Percentiles rank a stretch among this genome's conserved stretches.
Evolutionary conservation across 192 early-diverging fungal genomes (phyloP).

Genomic region (Haplosporangium gracile): DNA sequence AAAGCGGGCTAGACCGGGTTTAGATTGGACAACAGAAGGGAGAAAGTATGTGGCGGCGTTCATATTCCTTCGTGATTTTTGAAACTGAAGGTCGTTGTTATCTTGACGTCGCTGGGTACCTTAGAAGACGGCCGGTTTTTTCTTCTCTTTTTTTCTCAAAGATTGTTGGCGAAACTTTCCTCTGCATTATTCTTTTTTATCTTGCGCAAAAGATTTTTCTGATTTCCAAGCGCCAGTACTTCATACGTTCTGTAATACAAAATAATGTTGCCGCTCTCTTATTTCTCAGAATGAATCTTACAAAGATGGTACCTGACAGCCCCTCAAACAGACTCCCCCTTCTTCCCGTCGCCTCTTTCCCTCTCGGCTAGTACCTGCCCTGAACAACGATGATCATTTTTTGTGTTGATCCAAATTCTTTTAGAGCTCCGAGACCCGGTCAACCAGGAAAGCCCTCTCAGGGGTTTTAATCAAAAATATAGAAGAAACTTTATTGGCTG

Average conservation of each 20-base stretch:
- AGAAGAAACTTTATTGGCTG: not conserved
- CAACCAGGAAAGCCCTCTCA: constrained; percentile 1
- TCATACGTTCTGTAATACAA: too few species aligned
- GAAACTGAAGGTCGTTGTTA: too few species aligned
- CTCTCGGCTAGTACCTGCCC: too few species aligned
- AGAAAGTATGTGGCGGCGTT: not conserved
- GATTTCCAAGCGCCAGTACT: too few species aligned
- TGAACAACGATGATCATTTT: not conserved
- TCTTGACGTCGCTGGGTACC: too few species aligned
- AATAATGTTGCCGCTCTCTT: too few species aligned
- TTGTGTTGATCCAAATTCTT: not conserved
- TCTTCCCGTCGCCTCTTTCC: not conserved
- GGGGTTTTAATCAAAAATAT: not conserved
- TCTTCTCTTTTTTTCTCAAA: too few species aligned
- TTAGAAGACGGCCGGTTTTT: too few species aligned
- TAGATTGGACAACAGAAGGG: not conserved
- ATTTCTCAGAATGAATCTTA: not conserved
- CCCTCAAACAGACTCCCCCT: not conserved
- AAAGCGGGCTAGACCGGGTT: not conserved
- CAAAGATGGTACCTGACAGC: not conserved
- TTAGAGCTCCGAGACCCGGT: not conserved
- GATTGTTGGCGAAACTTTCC: too few species aligned
- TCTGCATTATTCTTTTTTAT: too few species aligned
- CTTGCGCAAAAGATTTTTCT: too few species aligned
- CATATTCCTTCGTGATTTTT: not conserved